A percentile compares a stretch with the other conserved stretches of the same genome.
Evolutionary conservation across 176 grass and related monocot species (phyloP).

Genomic region (Lolium multiflorum): DNA sequence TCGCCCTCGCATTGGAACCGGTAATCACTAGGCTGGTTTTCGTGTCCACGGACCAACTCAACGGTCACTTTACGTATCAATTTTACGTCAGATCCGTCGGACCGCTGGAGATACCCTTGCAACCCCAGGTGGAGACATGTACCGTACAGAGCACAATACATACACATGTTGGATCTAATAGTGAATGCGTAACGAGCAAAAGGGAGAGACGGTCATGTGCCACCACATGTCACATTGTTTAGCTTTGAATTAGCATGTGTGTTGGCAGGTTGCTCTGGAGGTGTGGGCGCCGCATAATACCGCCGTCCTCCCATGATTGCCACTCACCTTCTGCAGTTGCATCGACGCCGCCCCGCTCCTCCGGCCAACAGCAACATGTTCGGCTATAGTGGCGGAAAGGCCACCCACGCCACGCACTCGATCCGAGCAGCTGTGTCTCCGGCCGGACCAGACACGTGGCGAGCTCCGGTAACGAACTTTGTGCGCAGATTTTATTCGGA

Average conservation of each 20-base stretch:
- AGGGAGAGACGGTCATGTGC: slow-evolving; percentile 2
- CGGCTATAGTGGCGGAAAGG: not conserved
- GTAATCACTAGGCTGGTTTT: too few species aligned
- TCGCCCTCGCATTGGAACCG: too few species aligned
- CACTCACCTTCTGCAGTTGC: not conserved
- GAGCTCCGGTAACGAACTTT: not conserved
- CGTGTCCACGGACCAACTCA: too few species aligned
- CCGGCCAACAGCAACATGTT: slow-evolving; percentile 6
- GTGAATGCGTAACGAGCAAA: not conserved
- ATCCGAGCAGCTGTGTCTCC: too few species aligned
- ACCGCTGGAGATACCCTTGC: too few species aligned
- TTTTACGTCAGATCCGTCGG: too few species aligned
- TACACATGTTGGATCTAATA: not conserved
- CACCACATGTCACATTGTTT: slow-evolving; percentile 21
- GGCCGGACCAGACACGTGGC: slow-evolving; percentile 40
- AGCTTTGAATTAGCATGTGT: slow-evolving; percentile 4
- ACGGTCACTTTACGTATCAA: too few species aligned
- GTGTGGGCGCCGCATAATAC: slow-evolving; percentile 21
- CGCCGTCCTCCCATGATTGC: slow-evolving; percentile 29
- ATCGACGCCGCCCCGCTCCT: not conserved
- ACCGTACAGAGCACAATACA: not conserved
- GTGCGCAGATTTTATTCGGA: slow-evolving; percentile 15
- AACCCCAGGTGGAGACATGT: not conserved
- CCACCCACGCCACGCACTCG: not conserved
- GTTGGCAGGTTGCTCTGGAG: not conserved